Evolutionary conservation across 495 filamentous ascomycete species (phyloP), one percentile per base, ranked within the genome.

Genomic region (Massariosphaeria phaeospora): DNA sequence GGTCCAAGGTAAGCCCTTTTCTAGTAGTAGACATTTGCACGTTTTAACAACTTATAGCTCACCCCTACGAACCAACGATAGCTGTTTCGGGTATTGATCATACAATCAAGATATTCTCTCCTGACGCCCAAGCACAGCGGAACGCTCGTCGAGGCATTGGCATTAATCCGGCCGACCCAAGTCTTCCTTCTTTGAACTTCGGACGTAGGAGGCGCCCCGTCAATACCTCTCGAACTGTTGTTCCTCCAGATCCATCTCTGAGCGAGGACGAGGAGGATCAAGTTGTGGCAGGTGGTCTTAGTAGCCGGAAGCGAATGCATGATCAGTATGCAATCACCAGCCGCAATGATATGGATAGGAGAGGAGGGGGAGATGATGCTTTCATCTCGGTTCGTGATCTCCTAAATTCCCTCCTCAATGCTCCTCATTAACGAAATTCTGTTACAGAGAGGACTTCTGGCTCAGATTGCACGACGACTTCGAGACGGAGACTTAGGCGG

Each of bases 61-160:
- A 88, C 58, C 85, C 85, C 1, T 85, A 84, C 62, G 84, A 88
- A 59, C 84, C 85, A 0, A 78, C 79, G 39, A 70, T 89, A 26
- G 85, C 85, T 1, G 81, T 79, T 8, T 84, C 81, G 0, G 85
- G 85, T 15, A 88, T 89, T 27, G 85, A 88, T 58, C 78, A 81
- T 33, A 88, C 84, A 1, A 80, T 89, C 70, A 88, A 88, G 56
- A 81, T 89, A 21, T 89, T 88, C 71, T 84, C 80, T 0, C 71
- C 83, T 1, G 84, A 88, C 62, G 71, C 67, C 44, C 70, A 72
- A 2, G 79, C 79, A 0, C 81, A 87, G 57, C 72, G 75, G 9
- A 71, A 78, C 45, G 83, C 83, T 21, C 72, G 75, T 13, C 66
- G 69, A 2, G 83, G 81, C 3, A 67, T 80, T 40, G 79, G 81